Evolutionary conservation across 768 basidiomycete genomes (phyloP).

Genomic region (Serendipita sp.): DNA sequence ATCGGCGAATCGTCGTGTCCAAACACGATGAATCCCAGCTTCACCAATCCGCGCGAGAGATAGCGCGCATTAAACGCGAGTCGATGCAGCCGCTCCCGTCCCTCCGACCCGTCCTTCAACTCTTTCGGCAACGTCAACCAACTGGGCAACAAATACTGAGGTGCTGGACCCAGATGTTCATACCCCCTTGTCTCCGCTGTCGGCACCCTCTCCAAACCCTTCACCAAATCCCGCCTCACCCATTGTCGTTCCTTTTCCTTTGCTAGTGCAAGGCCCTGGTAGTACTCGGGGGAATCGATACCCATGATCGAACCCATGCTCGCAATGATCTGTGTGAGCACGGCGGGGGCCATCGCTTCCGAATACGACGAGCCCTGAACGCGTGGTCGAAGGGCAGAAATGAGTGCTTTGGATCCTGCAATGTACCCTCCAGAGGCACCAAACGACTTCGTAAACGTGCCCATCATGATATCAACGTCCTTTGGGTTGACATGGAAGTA

Average conservation of each 20-base stretch:
- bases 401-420: slow-evolving; percentile 62
- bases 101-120: slow-evolving; percentile 73
- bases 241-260: background rate
- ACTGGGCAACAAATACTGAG: slow-evolving; percentile 44
- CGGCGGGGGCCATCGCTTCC: slow-evolving; percentile 80
- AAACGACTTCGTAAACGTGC: slow-evolving; percentile 93
- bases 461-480: slow-evolving; percentile 87
- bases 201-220: background rate
- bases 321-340: slow-evolving; percentile 78
- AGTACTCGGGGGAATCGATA: slow-evolving; percentile 26
- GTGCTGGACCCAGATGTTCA: slow-evolving; percentile 53
- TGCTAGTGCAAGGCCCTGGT: background rate
- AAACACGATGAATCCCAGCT: slow-evolving; percentile 94
- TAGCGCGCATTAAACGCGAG: slow-evolving; percentile 94
- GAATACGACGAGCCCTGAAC: slow-evolving; percentile 77
- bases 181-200: background rate
- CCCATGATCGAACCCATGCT: slow-evolving; percentile 98
- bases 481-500: slow-evolving; percentile 79
- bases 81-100: slow-evolving; percentile 62
- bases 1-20: slow-evolving; percentile 86
- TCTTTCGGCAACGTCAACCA: slow-evolving; percentile 66
- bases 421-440: slow-evolving; percentile 93
- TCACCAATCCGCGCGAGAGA: slow-evolving; percentile 67
- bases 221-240: background rate
- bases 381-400: slow-evolving; percentile 65